Conservation (phyloP, 2,329 filamentous ascomycete species). For the Chaetomiaceae sp. region DNA sequence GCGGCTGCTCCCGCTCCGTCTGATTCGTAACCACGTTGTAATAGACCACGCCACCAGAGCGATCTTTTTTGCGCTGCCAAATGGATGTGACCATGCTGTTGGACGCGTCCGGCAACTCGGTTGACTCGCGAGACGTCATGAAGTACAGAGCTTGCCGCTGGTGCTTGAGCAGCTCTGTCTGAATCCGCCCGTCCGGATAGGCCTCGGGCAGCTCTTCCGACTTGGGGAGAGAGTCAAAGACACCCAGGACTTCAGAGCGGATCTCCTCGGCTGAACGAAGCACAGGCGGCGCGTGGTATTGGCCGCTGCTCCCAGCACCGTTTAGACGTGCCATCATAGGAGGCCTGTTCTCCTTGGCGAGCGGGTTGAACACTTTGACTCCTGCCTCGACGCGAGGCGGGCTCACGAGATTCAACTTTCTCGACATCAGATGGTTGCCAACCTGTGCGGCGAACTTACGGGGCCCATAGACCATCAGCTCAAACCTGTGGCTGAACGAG, state of each 20-base stretch:
- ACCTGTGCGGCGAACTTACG: constrained; percentile 58
- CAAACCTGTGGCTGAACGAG: constrained; percentile 57
- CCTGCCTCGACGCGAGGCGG: constrained; percentile 62
- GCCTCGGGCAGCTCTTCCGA: constrained; percentile 69
- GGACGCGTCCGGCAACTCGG: constrained; percentile 49
- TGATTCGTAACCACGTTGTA: constrained; percentile 82
- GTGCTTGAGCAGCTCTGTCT: constrained; percentile 68
- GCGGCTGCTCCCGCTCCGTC: constrained; percentile 51
- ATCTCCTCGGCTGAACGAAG: constrained; percentile 77
- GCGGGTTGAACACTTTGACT: constrained; percentile 70
- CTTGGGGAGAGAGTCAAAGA: constrained; percentile 79
- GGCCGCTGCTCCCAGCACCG: constrained; percentile 17
- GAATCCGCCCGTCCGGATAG: constrained; percentile 56
- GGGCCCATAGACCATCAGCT: constrained; percentile 75
- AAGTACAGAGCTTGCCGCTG: constrained; percentile 89
- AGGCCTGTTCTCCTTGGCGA: constrained; percentile 47
- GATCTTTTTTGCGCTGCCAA: constrained; percentile 59
- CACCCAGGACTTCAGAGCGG: constrained; percentile 71
- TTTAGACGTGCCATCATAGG: constrained; percentile 26
- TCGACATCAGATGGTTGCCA: constrained; percentile 60
- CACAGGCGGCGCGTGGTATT: constrained; percentile 27
- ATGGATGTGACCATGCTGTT: constrained; percentile 63
- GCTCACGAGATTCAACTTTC: constrained; percentile 59
- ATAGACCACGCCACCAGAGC: constrained; percentile 53
- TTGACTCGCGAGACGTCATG: constrained; percentile 71